phyloP scores from a whole-genome alignment of 1,284 basidiomycete genomes.

The Ceratobasidium sp. region DNA sequence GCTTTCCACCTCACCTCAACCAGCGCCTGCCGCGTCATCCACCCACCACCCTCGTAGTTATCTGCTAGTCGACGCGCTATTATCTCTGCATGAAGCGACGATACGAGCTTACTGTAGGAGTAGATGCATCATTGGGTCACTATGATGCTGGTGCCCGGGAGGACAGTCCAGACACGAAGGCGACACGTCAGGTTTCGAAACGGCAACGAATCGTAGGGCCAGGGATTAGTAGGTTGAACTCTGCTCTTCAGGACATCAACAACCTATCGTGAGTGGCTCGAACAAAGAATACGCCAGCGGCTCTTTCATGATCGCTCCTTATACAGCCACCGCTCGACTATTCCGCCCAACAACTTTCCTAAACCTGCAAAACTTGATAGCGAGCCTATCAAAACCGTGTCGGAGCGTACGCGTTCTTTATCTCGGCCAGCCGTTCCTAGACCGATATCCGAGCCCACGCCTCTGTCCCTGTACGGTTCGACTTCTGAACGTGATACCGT shows the following conservation, averaged over 20 bases:
- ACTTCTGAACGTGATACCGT: neutral
- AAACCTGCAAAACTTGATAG: neutral
- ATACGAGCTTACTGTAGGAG: neutral
- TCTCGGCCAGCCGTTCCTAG: constrained; percentile 21
- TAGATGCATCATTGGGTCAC: neutral
- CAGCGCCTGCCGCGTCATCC: constrained; percentile 22
- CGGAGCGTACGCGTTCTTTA: neutral
- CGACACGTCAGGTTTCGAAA: constrained; percentile 13
- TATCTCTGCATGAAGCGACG: constrained; percentile 29
- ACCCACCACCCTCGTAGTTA: neutral
- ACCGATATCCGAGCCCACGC: neutral
- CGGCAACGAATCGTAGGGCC: constrained; percentile 6
- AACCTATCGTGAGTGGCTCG: constrained; percentile 27
- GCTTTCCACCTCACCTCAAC: neutral
- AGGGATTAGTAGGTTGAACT: neutral
- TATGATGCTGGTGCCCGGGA: neutral
- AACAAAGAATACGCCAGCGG: neutral
- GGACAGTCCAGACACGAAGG: neutral
- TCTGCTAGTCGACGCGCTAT: neutral
- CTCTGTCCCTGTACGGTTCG: constrained; percentile 3
- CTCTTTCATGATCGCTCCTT: neutral
- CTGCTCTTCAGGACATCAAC: constrained; percentile 31
- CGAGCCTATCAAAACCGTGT: neutral
- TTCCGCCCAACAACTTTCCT: neutral
- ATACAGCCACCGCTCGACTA: neutral